Base-by-base conservation (phyloP, 345 rosid species). In the Microcos paniculata region DNA sequence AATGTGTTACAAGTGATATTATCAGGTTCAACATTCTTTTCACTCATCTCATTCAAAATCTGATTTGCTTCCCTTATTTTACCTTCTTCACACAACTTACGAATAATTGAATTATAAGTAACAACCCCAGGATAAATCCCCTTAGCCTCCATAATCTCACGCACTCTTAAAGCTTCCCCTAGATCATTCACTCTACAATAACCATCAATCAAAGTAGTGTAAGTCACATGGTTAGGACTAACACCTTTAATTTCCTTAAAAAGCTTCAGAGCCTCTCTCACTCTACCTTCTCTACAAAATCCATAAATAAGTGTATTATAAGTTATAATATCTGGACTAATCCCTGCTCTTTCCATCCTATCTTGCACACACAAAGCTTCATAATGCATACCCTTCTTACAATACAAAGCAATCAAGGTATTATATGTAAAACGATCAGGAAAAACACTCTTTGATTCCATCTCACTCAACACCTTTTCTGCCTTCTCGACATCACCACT, bases 331-430 rank as follows among this genome's bases (percentile, higher is more conserved):
- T 91, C 98, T 71, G 92, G 99, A 84, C 28, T 79, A 46, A 93
- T 64, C 38, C 89, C 91, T 13, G 80, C 88, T 81, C 83, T 87
- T 80, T 84, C 89, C 98, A 95, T 93, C 81, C 96, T 86, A 76
- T 93, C 93, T 83, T 95, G 99, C 84, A 90, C 89, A 0, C 83
- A 82, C 28, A 93, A 83, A 73, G 97, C 99, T 85, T 95, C 94
- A 68, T 87, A 95, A 78, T 91, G 99, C 99, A 90, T 95, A 59
- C 98, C 87, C 83, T 85, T 90, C 85, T 81, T 95, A 82, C 93
- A 90, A 43, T 95, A 95, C 78, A 88, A 69, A 0, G 93, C 86
- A 76, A 95, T 93, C 83, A 95, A 77, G 0, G 97, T 93, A 76
- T 95, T 93, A 72, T 79, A 93, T 0, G 98, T 93, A 78, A 85